phyloP scores from a whole-genome alignment of 345 rosid genomes.

The Noccaea caerulescens region DNA sequence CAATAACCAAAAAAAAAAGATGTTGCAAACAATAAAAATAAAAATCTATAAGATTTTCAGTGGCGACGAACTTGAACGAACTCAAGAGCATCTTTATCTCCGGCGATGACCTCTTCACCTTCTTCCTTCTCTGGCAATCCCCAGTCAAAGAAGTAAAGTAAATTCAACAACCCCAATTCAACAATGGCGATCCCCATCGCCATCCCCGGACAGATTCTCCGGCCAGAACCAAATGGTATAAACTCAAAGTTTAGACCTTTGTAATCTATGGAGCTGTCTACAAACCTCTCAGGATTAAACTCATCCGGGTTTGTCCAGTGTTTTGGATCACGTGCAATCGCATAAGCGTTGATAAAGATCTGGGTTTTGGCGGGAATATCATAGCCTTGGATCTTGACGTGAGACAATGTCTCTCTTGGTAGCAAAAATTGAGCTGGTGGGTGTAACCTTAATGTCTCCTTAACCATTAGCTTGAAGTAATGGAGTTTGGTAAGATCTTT shows the following conservation, averaged over 20 bases:
- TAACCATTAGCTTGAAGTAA: conserved; percentile 49
- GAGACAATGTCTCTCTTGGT: conserved; percentile 46
- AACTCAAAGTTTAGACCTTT: conserved; percentile 52
- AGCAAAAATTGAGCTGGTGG: conserved; percentile 55
- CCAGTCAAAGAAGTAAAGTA: conserved; percentile 40
- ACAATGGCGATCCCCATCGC: conserved; percentile 1
- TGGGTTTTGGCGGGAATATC: conserved; percentile 43
- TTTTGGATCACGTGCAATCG: conserved; percentile 50
- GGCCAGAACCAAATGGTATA: conserved; percentile 51
- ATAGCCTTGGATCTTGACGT: conserved; percentile 46
- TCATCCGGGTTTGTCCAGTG: conserved; percentile 50
- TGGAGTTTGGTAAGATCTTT: conserved; percentile 43
- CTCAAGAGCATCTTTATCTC: conserved; percentile 12
- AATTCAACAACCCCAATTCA: conserved; percentile 24
- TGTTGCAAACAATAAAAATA: background rate
- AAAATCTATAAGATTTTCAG: background rate
- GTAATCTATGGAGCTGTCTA: conserved; percentile 40
- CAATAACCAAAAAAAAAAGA: background rate
- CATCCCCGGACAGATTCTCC: conserved; percentile 38
- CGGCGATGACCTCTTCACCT: background rate
- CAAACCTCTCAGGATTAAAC: conserved; percentile 54
- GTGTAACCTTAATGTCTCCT: conserved; percentile 57
- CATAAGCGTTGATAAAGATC: conserved; percentile 49
- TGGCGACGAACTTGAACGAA: conserved; percentile 29
- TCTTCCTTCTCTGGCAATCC: conserved; percentile 31